phyloP scores from a whole-genome alignment of 805 yeast species.

The Candida michaelii region DNA sequence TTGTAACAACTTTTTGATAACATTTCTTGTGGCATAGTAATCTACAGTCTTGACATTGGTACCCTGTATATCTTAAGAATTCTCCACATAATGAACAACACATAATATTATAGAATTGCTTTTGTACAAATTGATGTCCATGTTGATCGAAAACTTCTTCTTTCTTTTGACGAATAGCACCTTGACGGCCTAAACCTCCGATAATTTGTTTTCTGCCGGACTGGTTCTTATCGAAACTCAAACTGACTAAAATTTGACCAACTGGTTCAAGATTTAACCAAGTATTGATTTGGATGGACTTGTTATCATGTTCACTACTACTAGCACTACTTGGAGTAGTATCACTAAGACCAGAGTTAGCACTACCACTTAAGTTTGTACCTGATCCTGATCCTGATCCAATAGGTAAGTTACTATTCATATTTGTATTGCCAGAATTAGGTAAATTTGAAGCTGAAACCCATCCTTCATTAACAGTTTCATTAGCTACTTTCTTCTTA shows the following conservation, averaged over 20 bases:
- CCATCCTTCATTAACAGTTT: conserved; percentile 79
- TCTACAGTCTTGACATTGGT: conserved; percentile 82
- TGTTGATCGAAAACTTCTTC: conserved; percentile 90
- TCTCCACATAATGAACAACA: conserved; percentile 97
- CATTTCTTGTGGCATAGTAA: conserved; percentile 81
- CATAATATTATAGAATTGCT: conserved; percentile 94
- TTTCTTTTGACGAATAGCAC: conserved; percentile 94
- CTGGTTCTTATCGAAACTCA: conserved; percentile 71
- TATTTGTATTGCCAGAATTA: conserved; percentile 1
- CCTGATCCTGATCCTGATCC: too few species aligned
- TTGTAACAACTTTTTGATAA: conserved; percentile 76
- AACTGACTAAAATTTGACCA: conserved; percentile 78
- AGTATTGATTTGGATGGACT: conserved; percentile 53
- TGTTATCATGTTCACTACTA: conserved; percentile 8
- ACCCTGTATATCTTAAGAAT: conserved; percentile 83
- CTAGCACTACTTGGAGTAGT: neutral
- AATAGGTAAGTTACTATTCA: conserved; percentile 1
- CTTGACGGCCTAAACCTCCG: conserved; percentile 75
- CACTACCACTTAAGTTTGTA: neutral
- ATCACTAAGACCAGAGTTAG: neutral
- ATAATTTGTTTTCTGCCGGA: conserved; percentile 37
- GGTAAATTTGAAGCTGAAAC: conserved; percentile 63
- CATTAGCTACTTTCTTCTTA: conserved; percentile 78
- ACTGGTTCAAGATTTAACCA: conserved; percentile 95
- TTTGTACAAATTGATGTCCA: conserved; percentile 96